Percentiles rank a stretch among this genome's conserved stretches.
These are phyloP conservation scores for Aphanomyces euteiches DNA, from an alignment of 352 stramenopile species.

Conservation along the genomic window DNA sequence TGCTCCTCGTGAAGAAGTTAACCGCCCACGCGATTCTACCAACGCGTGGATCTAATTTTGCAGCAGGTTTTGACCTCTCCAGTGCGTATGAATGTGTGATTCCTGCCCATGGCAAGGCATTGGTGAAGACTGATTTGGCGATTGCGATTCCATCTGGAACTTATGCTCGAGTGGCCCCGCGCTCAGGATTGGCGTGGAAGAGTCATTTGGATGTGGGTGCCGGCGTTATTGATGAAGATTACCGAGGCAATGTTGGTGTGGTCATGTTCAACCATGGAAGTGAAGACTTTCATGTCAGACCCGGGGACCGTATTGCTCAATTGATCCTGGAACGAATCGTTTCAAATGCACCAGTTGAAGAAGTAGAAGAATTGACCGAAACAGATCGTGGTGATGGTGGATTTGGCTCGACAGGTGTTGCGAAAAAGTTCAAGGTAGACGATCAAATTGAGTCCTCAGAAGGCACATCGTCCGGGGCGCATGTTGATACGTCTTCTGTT, in stretches of 20 bases:
- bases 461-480: not conserved
- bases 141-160: constrained; percentile 93
- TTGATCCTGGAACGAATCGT: constrained; percentile 95
- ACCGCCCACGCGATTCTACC: constrained; percentile 77
- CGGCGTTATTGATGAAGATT: constrained; percentile 97
- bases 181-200: constrained; percentile 95
- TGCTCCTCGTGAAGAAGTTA: constrained; percentile 81
- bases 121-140: constrained; percentile 96
- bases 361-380: constrained; percentile 94
- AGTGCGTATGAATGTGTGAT: constrained; percentile 87
- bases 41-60: constrained; percentile 63
- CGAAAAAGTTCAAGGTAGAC: constrained; percentile 50
- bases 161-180: constrained; percentile 92
- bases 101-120: constrained; percentile 85
- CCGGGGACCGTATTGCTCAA: constrained; percentile 96
- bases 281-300: constrained; percentile 92
- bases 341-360: constrained; percentile 83
- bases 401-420: constrained; percentile 94
- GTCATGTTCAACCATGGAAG: constrained; percentile 98
- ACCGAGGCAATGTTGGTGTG: constrained; percentile 96
- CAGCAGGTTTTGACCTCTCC: constrained; percentile 81
- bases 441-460: constrained; percentile 13
- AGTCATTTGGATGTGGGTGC: constrained; percentile 98
- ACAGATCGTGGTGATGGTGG: constrained; percentile 91
- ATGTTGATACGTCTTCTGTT: constrained; percentile 5